Conservation (phyloP, 768 basidiomycete genomes). For the Auriculariales sp. region DNA sequence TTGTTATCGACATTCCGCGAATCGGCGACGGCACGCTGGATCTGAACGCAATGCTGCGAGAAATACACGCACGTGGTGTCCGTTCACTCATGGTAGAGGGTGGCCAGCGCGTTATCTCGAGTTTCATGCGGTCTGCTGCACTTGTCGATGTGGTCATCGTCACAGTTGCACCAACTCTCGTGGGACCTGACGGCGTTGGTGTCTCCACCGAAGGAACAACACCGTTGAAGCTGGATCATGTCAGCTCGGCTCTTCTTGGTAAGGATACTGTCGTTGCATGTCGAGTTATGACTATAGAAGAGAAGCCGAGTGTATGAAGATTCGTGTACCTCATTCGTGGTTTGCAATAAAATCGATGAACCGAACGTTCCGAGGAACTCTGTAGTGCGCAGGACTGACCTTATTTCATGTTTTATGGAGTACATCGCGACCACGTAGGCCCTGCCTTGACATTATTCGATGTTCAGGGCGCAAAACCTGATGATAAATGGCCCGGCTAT, state of each 20-base stretch:
- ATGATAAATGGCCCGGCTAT: too few species aligned
- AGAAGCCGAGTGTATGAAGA: not conserved
- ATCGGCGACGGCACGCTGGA: conserved; percentile 21
- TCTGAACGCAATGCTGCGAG: conserved; percentile 27
- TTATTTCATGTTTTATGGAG: too few species aligned
- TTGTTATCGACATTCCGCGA: conserved; percentile 35
- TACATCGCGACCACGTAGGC: too few species aligned
- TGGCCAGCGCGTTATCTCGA: conserved; percentile 67
- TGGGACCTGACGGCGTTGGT: conserved; percentile 57
- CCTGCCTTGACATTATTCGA: too few species aligned
- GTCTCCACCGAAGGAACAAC: conserved; percentile 22
- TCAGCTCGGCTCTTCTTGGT: conserved; percentile 17
- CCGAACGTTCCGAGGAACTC: too few species aligned
- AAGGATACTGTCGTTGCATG: conserved; percentile 18
- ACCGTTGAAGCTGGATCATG: conserved; percentile 17
- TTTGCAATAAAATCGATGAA: too few species aligned
- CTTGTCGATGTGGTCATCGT: conserved; percentile 63
- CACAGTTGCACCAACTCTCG: conserved; percentile 75
- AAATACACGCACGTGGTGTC: conserved; percentile 43
- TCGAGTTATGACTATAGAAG: not conserved
- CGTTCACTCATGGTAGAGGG: conserved; percentile 90
- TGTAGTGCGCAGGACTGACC: too few species aligned
- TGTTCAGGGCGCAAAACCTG: too few species aligned
- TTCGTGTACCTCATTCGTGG: too few species aligned
- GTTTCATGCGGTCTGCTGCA: conserved; percentile 43